A percentile compares a stretch with the other conserved stretches of the same genome.
phyloP scores from a whole-genome alignment of 805 yeast species.

The Suhomyces xylopsoci region DNA sequence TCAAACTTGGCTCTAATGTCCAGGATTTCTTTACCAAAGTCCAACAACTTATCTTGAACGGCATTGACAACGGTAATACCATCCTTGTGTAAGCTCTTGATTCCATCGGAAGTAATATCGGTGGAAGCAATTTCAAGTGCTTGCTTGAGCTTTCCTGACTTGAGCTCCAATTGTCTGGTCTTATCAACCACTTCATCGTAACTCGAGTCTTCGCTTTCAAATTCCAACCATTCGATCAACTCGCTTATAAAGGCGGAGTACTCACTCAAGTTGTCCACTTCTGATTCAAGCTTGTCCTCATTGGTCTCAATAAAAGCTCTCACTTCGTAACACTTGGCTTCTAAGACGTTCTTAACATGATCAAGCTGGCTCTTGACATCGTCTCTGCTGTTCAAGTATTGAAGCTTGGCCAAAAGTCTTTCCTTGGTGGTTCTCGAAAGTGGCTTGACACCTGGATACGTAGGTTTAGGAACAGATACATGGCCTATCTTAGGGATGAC shows the following conservation, averaged over 20 bases:
- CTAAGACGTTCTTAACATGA: slow-evolving; percentile 64
- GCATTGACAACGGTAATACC: slow-evolving; percentile 40
- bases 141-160: slow-evolving; percentile 24
- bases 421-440: slow-evolving; percentile 39
- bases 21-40: slow-evolving; percentile 44
- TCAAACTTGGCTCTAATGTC: slow-evolving; percentile 43
- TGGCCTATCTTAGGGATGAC: slow-evolving; percentile 21
- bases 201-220: slow-evolving; percentile 55
- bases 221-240: slow-evolving; percentile 74
- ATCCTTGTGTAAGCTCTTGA: slow-evolving; percentile 41
- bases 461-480: slow-evolving; percentile 44
- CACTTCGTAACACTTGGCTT: slow-evolving; percentile 66
- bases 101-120: slow-evolving; percentile 46
- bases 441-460: slow-evolving; percentile 39
- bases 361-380: slow-evolving; percentile 51
- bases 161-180: slow-evolving; percentile 15
- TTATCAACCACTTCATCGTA: slow-evolving; percentile 25
- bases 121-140: slow-evolving; percentile 41
- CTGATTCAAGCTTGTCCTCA: slow-evolving; percentile 35
- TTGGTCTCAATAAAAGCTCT: slow-evolving; percentile 58
- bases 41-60: slow-evolving; percentile 43
- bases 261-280: slow-evolving; percentile 38
- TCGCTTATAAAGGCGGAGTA: slow-evolving; percentile 37
- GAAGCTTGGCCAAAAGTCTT: slow-evolving; percentile 47
- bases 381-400: slow-evolving; percentile 53